phyloP scores from a whole-genome alignment of 2,329 filamentous ascomycete species.

The Exserohilum rostratum region DNA sequence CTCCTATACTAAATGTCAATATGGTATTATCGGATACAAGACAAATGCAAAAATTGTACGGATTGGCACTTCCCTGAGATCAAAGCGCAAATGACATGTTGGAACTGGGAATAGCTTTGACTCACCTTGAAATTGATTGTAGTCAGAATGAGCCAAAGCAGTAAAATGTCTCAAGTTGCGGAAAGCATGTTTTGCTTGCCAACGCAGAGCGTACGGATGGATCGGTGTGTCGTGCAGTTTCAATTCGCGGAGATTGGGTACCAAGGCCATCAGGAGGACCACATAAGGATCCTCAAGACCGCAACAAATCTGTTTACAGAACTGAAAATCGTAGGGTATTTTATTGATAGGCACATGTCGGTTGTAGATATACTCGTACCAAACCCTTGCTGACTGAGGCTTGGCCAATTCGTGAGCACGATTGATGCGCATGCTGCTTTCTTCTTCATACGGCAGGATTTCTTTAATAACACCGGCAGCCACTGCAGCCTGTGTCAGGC shows the following conservation, averaged over 20 bases:
- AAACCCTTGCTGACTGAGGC: not conserved
- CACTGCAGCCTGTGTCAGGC: not conserved
- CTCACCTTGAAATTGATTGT: too few species aligned
- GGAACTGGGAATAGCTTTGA: too few species aligned
- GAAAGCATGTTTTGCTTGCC: not conserved
- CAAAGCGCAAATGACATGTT: too few species aligned
- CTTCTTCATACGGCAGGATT: not conserved
- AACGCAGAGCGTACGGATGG: not conserved
- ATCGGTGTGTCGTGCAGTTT: not conserved
- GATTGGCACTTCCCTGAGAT: too few species aligned
- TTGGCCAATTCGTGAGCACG: too few species aligned
- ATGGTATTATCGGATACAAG: not conserved
- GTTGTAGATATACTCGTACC: not conserved
- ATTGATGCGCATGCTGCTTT: not conserved
- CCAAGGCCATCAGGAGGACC: conserved; percentile 10
- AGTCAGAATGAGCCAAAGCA: too few species aligned
- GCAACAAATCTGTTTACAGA: conserved; percentile 8
- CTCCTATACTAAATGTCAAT: too few species aligned
- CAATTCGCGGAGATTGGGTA: conserved; percentile 6
- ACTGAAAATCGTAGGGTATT: conserved; percentile 3
- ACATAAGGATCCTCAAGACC: conserved; percentile 10
- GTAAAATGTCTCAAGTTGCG: not conserved
- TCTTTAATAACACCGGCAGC: not conserved
- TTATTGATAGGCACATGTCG: not conserved
- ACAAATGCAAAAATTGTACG: not conserved